Percentiles rank a stretch among this genome's conserved stretches.
phyloP scores from a whole-genome alignment of 1,284 basidiomycete species.

The Ustilago bromivora region DNA sequence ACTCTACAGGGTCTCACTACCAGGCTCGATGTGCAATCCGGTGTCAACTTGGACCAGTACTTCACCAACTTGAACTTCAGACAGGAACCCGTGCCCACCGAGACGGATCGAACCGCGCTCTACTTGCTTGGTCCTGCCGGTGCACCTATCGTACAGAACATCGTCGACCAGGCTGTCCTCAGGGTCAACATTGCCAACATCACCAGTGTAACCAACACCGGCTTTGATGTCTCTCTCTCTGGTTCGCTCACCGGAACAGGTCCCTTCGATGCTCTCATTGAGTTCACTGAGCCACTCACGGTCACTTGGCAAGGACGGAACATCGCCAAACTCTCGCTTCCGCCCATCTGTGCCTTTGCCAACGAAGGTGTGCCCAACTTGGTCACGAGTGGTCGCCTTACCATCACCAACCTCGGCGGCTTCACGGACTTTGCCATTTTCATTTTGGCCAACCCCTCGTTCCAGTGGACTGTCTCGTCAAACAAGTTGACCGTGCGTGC shows the following conservation, averaged over 20 bases:
- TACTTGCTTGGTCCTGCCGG: conserved; percentile 77
- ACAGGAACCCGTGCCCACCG: conserved; percentile 76
- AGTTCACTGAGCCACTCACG: conserved; percentile 70
- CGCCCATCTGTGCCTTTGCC: conserved; percentile 79
- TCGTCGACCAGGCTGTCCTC: conserved; percentile 76
- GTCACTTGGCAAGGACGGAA: conserved; percentile 78
- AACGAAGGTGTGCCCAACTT: conserved; percentile 79
- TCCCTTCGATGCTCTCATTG: conserved; percentile 73
- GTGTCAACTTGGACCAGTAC: conserved; percentile 66
- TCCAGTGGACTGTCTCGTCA: conserved; percentile 80
- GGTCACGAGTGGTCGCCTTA: conserved; percentile 70
- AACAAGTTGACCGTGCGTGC: conserved; percentile 76
- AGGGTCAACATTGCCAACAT: conserved; percentile 77
- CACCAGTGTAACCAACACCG: conserved; percentile 72
- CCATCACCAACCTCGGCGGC: conserved; percentile 64
- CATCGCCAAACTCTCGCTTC: conserved; percentile 78
- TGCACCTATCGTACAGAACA: conserved; percentile 76
- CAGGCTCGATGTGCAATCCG: conserved; percentile 72
- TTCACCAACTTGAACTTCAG: conserved; percentile 76
- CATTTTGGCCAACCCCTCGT: conserved; percentile 77
- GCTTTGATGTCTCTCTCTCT: conserved; percentile 70
- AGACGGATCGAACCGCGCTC: conserved; percentile 77
- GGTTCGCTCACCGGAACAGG: conserved; percentile 58
- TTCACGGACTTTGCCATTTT: conserved; percentile 79
- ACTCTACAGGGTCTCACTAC: conserved; percentile 75